Evolutionary conservation across 2,329 filamentous ascomycete species (phyloP), one percentile per base, ranked within the genome.

Genomic region (Gnomoniopsis sp.): DNA sequence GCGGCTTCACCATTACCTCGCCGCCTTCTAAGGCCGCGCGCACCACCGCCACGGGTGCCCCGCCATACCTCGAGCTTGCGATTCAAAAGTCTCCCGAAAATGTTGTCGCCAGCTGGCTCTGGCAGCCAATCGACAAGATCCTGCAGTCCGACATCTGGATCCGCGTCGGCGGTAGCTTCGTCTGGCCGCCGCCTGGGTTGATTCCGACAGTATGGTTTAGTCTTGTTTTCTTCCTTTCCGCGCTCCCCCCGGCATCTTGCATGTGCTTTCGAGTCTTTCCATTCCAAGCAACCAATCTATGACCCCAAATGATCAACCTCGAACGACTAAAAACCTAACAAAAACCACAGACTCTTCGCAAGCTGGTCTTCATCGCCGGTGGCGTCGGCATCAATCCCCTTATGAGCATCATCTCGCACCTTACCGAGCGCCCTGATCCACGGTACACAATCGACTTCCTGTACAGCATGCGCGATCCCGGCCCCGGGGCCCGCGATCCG

Each of bases 1-100:
- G 92, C 36, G 92, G 92, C 59, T 96, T 96, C 77, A 96, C 91
- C 46, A 89, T 96, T 63, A 93, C 91, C 7, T 95, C 90, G 1
- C 76, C 88, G 0, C 91, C 91, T 0, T 81, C 79, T 46, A 75
- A 79, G 56, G 80, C 84, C 65, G 61, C 14, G 36, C 26, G 2
- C 2, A 1, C 43, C 43, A 17, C 43, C 6, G 3, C 17, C 43
- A 22, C 22, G 3, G 12, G 57, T 10, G 54, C 54, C 7, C 34
- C 53, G 7, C 72, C 74, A 0, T 90, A 88, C 71, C 74, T 96
- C 49, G 91, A 96, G 71, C 82, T 96, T 6, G 91, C 91, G 0
- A 81, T 96, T 22, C 90, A 95, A 67, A 76, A 81, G 33, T 88
- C 89, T 1, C 84, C 87, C 0, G 74, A 76, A 1, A 96, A 92